These are phyloP conservation scores for Trametes punicea DNA, from an alignment of 768 basidiomycete species.

Conservation along the genomic window DNA sequence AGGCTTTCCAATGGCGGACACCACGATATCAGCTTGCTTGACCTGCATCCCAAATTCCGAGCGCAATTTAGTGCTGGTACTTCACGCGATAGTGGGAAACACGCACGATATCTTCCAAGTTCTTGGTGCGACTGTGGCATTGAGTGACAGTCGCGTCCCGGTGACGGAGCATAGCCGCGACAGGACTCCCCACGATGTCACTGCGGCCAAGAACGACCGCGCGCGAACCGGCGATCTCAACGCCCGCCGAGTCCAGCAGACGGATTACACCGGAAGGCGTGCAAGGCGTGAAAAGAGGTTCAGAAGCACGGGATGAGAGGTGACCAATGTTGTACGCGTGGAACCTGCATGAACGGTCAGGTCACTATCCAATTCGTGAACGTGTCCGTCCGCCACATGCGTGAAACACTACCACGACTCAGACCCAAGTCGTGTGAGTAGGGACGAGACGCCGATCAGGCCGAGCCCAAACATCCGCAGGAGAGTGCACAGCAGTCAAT, in stretches of 20 bases:
- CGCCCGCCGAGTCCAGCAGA: constrained; percentile 84
- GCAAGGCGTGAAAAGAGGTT: constrained; percentile 90
- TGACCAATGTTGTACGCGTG: constrained; percentile 98
- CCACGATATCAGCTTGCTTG: constrained; percentile 83
- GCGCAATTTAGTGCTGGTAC: neutral
- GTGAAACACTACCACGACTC: neutral
- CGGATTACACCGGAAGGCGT: constrained; percentile 92
- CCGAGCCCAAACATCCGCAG: too few species aligned
- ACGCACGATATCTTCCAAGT: constrained; percentile 75
- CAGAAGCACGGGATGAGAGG: constrained; percentile 83
- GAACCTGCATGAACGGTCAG: constrained; percentile 54
- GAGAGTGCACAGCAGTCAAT: neutral
- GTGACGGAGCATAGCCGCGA: constrained; percentile 84
- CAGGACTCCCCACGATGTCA: constrained; percentile 97
- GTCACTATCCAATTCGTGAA: neutral
- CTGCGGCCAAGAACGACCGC: constrained; percentile 94
- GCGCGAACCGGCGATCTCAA: constrained; percentile 71
- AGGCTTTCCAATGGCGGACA: constrained; percentile 95
- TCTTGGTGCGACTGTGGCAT: constrained; percentile 89
- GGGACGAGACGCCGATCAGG: neutral
- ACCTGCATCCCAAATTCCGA: constrained; percentile 44
- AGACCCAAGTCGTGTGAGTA: neutral
- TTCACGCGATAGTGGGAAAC: neutral
- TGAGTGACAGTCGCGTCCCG: constrained; percentile 96
- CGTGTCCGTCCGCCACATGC: neutral